Percentiles rank a stretch among this genome's conserved stretches.
Evolutionary conservation across 768 basidiomycete genomes (phyloP).

Genomic region (Cystobasidium ongulense): DNA sequence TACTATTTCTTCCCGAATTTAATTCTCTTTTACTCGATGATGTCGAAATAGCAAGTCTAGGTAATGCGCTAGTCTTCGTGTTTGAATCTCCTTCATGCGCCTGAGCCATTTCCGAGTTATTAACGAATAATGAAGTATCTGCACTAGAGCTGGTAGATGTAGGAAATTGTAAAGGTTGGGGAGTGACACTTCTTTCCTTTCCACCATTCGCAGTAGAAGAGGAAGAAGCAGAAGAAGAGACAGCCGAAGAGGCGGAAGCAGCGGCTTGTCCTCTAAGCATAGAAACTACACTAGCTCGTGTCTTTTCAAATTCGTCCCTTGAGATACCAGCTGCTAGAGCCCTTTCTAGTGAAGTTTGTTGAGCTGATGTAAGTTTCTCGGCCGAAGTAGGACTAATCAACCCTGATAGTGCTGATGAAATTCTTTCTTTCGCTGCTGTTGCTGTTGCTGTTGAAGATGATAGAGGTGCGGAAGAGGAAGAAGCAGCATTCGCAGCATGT

Average conservation of each 20-base stretch:
- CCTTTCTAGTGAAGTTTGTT: slow-evolving; percentile 2
- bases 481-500: background rate
- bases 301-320: slow-evolving; percentile 28
- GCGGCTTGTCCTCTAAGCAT: slow-evolving; percentile 14
- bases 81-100: background rate
- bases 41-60: slow-evolving; percentile 6
- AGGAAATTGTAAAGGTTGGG: background rate
- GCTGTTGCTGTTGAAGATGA: background rate
- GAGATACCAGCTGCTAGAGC: slow-evolving; percentile 24
- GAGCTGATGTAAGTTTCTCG: background rate
- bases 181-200: background rate
- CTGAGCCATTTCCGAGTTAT: background rate
- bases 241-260: background rate
- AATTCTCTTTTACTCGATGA: background rate
- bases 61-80: background rate
- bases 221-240: background rate
- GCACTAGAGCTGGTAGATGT: background rate
- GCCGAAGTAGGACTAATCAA: background rate
- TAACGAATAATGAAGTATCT: background rate
- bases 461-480: background rate
- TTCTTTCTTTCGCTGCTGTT: background rate
- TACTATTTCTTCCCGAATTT: background rate
- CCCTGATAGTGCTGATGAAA: background rate
- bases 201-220: background rate
- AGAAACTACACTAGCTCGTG: background rate